These are phyloP conservation scores for Anethum foeniculum DNA, from an alignment of 140 eudicot genomes.

Conservation along the genomic window DNA sequence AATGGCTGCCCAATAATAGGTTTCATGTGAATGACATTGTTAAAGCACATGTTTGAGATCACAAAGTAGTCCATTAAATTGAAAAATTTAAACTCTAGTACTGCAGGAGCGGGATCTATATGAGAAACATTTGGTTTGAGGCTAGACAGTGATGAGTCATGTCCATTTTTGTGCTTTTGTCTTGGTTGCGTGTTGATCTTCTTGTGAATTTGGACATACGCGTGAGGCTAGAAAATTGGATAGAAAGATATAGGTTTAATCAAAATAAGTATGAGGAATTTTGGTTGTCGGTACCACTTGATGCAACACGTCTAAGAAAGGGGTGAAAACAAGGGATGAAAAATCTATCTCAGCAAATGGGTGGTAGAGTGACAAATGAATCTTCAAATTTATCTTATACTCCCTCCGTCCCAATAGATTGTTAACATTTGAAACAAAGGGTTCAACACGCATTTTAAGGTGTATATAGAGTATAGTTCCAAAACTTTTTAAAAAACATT, in stretches of 20 bases:
- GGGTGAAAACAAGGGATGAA: no score
- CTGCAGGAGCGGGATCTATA: neutral
- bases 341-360: no score
- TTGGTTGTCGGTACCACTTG: neutral
- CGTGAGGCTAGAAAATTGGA: neutral
- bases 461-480: no score
- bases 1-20: no score
- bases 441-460: no score
- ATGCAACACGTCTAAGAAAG: no score
- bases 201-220: neutral
- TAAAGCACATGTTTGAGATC: neutral
- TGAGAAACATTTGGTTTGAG: neutral
- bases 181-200: neutral
- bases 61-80: neutral
- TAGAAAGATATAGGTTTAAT: neutral
- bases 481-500: no score
- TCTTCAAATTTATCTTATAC: no score
- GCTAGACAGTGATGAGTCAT: neutral
- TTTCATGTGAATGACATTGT: neutral
- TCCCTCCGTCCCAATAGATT: no score
- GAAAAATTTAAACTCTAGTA: neutral
- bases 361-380: no score
- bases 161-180: neutral
- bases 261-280: neutral
- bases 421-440: no score